Conservation (phyloP, 768 basidiomycete species). For the Trametes villosa region DNA sequence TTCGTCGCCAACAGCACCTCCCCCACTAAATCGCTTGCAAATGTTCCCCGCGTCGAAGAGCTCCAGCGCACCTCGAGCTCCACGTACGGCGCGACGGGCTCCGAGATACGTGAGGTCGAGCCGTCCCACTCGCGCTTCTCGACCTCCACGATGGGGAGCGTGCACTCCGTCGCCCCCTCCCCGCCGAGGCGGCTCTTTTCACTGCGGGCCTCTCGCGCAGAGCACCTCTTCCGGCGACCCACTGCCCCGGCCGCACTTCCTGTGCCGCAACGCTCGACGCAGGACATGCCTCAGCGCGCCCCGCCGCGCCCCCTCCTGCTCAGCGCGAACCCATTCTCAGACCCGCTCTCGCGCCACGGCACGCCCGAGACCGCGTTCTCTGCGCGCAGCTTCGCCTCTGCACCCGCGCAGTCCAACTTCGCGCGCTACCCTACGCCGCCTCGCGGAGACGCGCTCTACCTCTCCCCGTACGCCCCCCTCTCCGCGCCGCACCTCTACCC, state of each 20-base stretch:
- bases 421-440: background rate
- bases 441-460: background rate
- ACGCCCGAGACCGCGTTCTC: constrained; percentile 21
- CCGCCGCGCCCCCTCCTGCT: constrained; percentile 11
- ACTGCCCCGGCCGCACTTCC: background rate
- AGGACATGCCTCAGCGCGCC: background rate
- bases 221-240: background rate
- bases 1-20: constrained; percentile 12
- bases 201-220: background rate
- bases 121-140: constrained; percentile 8
- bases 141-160: constrained; percentile 11
- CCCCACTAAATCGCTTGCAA: background rate
- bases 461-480: background rate
- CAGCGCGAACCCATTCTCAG: constrained; percentile 24
- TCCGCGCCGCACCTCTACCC: background rate
- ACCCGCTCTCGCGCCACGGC: constrained; percentile 20
- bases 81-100: constrained; percentile 12
- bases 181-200: background rate
- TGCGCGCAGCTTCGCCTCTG: constrained; percentile 2
- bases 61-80: background rate
- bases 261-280: background rate
- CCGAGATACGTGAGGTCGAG: background rate
- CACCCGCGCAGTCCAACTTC: background rate
- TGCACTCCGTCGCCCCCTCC: background rate
- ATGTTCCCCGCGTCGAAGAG: background rate